Evolutionary conservation across 2,329 filamentous ascomycete genomes (phyloP).

Genomic region (Zymoseptoria crescenta): DNA sequence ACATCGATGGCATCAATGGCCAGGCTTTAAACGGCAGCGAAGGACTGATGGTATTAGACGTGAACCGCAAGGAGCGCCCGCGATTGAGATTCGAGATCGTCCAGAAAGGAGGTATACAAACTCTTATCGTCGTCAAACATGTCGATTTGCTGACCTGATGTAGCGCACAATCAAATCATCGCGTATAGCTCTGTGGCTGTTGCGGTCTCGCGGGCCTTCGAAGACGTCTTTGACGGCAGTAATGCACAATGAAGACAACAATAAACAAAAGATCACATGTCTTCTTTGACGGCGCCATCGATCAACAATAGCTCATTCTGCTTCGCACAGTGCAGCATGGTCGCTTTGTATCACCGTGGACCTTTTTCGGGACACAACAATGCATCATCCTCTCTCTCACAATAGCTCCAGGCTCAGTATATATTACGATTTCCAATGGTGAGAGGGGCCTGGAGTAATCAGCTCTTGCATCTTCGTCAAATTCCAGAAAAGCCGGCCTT

Average conservation of each 20-base stretch:
- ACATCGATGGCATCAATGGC: constrained; percentile 21
- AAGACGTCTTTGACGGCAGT: constrained; percentile 20
- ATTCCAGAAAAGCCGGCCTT: not conserved
- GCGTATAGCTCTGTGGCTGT: constrained; percentile 56
- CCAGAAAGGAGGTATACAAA: constrained; percentile 34
- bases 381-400: no score
- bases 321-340: no score
- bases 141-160: constrained; percentile 1
- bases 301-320: no score
- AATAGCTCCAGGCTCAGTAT: no score
- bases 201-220: constrained; percentile 60
- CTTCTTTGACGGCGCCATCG: not conserved
- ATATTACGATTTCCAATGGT: no score
- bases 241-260: not conserved
- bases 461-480: not conserved
- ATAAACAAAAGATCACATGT: not conserved
- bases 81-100: constrained; percentile 37
- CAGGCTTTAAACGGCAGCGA: constrained; percentile 26
- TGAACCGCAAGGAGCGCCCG: constrained; percentile 19
- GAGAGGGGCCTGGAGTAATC: no score
- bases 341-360: not conserved
- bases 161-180: constrained; percentile 64
- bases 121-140: no score
- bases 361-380: not conserved
- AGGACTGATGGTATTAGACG: constrained; percentile 19